phyloP scores from a whole-genome alignment of 2,329 filamentous ascomycete species.

The Trichoderma polysporum region DNA sequence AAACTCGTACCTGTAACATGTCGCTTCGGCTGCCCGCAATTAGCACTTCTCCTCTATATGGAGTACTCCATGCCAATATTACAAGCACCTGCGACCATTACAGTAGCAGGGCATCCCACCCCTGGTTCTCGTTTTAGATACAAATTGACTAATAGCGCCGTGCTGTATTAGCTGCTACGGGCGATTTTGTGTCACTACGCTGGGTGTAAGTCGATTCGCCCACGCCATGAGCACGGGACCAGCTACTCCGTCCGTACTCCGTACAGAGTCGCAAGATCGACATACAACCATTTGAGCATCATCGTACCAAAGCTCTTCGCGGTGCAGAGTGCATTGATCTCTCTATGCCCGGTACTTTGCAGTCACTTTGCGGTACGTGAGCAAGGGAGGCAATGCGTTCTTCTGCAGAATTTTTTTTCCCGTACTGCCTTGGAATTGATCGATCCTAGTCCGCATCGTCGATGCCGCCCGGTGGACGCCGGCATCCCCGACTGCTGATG shows the following conservation, averaged over 20 bases:
- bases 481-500: constrained; percentile 14
- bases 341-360: too few species aligned
- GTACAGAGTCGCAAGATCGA: background rate
- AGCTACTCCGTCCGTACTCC: background rate
- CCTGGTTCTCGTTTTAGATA: background rate
- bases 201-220: constrained; percentile 12
- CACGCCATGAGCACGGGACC: constrained; percentile 8
- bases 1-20: background rate
- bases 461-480: background rate
- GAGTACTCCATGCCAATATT: background rate
- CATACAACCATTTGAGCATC: background rate
- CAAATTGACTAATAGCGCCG: background rate
- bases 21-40: background rate
- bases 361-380: background rate
- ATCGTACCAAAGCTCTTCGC: background rate
- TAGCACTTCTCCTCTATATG: background rate
- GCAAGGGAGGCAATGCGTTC: background rate
- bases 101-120: background rate
- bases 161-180: too few species aligned
- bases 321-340: background rate
- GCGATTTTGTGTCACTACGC: background rate
- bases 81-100: too few species aligned
- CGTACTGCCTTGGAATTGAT: background rate
- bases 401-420: background rate
- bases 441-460: background rate